These are phyloP conservation scores for Naganishia randhawae DNA, from an alignment of 768 basidiomycete genomes.

Conservation along the genomic window DNA sequence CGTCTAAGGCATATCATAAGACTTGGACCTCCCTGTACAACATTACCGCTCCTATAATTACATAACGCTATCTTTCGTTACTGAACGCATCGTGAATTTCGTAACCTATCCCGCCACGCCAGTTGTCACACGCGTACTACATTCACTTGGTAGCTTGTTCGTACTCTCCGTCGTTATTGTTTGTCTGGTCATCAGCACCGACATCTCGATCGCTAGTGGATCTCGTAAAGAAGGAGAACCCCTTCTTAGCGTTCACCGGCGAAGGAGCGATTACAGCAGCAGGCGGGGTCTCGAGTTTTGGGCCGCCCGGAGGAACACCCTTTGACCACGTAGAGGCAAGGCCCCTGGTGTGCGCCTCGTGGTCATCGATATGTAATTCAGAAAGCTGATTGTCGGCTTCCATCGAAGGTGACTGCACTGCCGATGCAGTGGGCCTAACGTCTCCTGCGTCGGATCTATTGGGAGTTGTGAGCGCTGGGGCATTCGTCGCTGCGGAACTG, in stretches of 20 bases:
- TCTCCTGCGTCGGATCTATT: conserved; percentile 36
- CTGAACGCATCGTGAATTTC: neutral
- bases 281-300: conserved; percentile 11
- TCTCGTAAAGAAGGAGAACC: conserved; percentile 10
- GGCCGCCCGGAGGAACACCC: neutral
- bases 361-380: neutral
- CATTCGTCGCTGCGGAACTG: conserved; percentile 13
- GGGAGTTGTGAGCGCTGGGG: conserved; percentile 30
- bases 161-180: neutral
- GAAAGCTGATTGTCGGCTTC: neutral
- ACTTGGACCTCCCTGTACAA: neutral
- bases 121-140: neutral
- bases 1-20: neutral
- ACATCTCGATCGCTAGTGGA: conserved; percentile 11
- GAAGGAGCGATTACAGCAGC: neutral
- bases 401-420: conserved; percentile 3
- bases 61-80: neutral
- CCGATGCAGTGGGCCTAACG: conserved; percentile 24
- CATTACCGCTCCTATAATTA: neutral
- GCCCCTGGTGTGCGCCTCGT: neutral
- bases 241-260: neutral
- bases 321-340: conserved; percentile 19
- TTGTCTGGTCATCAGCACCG: neutral
- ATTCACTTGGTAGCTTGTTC: neutral
- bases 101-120: neutral